phyloP scores from a whole-genome alignment of 2,329 filamentous ascomycete species.

The Mycogone perniciosa region DNA sequence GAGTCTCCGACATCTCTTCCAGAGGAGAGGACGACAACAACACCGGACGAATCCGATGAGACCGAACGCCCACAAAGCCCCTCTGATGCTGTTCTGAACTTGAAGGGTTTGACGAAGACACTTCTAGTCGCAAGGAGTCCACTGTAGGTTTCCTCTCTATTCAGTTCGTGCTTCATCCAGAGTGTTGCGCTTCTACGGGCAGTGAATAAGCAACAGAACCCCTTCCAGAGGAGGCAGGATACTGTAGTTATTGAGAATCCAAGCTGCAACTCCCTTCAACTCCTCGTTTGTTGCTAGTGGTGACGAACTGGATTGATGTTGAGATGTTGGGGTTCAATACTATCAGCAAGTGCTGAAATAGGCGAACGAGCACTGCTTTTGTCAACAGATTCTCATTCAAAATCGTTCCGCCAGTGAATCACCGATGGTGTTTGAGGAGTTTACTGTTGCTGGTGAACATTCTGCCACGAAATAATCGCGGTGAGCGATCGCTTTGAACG shows the following conservation, averaged over 20 bases:
- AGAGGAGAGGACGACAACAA: background rate
- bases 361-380: background rate
- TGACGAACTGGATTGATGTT: no score
- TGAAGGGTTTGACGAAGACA: background rate
- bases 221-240: no score
- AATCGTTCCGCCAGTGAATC: slow-evolving; percentile 5
- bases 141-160: slow-evolving; percentile 4
- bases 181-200: background rate
- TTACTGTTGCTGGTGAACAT: slow-evolving; percentile 1
- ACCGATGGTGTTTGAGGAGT: background rate
- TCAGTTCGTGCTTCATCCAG: background rate
- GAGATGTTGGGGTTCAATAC: background rate
- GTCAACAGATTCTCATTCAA: background rate
- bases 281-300: no score
- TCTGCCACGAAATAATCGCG: background rate
- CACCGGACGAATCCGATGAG: background rate
- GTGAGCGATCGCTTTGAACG: background rate
- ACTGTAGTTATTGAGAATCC: no score
- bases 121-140: background rate
- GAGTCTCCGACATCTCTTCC: background rate
- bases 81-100: slow-evolving; percentile 22
- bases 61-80: slow-evolving; percentile 14
- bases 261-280: no score
- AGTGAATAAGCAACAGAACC: no score
- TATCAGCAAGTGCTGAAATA: background rate